These are phyloP conservation scores for Clonostachys rhizophaga DNA, from an alignment of 2,329 filamentous ascomycete genomes.

Conservation along the genomic window DNA sequence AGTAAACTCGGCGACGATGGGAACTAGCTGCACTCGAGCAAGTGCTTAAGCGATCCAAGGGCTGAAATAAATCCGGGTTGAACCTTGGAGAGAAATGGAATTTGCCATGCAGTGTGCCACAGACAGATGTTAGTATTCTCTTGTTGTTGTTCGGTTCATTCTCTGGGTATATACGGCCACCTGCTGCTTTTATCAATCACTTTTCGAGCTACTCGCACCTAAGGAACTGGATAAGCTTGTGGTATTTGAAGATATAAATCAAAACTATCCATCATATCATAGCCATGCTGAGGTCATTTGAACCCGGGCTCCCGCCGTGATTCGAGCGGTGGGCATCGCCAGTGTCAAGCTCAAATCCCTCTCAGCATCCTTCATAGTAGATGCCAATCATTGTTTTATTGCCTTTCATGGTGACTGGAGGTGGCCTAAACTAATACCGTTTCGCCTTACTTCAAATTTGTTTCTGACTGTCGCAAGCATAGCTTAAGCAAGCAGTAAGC, in stretches of 20 bases:
- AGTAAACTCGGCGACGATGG: conserved; percentile 28
- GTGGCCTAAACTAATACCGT: neutral
- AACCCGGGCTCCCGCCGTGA: neutral
- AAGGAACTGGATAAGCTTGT: neutral
- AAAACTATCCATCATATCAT: neutral
- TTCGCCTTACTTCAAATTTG: neutral
- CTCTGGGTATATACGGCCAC: too few relatives aligned
- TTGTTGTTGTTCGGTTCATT: too few relatives aligned
- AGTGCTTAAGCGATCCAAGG: conserved; percentile 22
- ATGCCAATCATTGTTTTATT: too few relatives aligned
- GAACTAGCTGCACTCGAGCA: conserved; percentile 17
- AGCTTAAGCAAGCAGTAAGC: too few relatives aligned
- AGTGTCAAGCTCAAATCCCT: neutral
- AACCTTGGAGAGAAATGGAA: conserved; percentile 27
- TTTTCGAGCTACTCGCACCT: neutral
- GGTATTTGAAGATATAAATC: neutral
- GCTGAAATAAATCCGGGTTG: conserved; percentile 14
- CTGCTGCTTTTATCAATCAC: neutral
- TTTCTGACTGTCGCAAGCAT: neutral
- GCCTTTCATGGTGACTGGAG: neutral
- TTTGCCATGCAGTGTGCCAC: conserved; percentile 7
- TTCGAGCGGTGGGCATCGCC: neutral
- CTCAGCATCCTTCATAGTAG: neutral
- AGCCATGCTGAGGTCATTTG: neutral
- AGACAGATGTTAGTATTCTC: conserved; percentile 15